Percentiles rank a stretch among this genome's conserved stretches.
Conservation (phyloP, 352 stramenopile genomes). For the Pseudoperonospora humuli region DNA sequence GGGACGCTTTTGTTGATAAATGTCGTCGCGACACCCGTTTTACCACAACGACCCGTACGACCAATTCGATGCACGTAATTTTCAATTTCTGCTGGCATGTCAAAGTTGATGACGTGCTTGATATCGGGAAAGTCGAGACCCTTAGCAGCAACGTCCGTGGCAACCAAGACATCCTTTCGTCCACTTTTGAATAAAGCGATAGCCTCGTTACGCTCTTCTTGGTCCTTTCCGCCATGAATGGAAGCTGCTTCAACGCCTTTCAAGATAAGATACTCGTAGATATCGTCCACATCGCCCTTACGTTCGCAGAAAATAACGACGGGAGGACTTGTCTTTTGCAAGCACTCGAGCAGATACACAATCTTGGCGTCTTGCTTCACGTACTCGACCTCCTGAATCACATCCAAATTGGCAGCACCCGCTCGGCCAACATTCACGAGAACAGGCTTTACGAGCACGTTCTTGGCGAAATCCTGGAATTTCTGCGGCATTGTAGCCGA, state of each 20-base stretch:
- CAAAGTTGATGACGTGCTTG: conserved; percentile 99
- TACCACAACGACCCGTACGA: conserved; percentile 95
- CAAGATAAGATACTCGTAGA: conserved; percentile 98
- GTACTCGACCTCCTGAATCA: conserved; percentile 99
- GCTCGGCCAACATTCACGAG: conserved; percentile 98
- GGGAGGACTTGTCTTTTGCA: conserved; percentile 98
- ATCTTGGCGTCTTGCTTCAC: conserved; percentile 99
- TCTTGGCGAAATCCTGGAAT: conserved; percentile 98
- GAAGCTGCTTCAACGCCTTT: conserved; percentile 94
- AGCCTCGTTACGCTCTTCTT: conserved; percentile 95
- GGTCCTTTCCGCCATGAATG: conserved; percentile 97
- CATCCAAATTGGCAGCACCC: conserved; percentile 96
- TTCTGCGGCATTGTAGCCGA: conserved; percentile 99
- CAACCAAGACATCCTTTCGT: conserved; percentile 95
- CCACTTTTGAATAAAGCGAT: conserved; percentile 93
- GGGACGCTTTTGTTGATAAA: conserved; percentile 98
- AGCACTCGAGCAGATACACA: conserved; percentile 96
- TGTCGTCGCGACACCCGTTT: conserved; percentile 96
- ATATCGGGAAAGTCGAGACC: conserved; percentile 99
- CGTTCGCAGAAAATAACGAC: conserved; percentile 98
- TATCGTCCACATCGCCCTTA: conserved; percentile 97
- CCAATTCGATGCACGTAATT: conserved; percentile 99
- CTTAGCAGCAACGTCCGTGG: conserved; percentile 98
- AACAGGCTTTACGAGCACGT: conserved; percentile 92
- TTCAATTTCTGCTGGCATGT: conserved; percentile 99